phyloP scores from a whole-genome alignment of 768 basidiomycete species.

The Suillus subaureus region DNA sequence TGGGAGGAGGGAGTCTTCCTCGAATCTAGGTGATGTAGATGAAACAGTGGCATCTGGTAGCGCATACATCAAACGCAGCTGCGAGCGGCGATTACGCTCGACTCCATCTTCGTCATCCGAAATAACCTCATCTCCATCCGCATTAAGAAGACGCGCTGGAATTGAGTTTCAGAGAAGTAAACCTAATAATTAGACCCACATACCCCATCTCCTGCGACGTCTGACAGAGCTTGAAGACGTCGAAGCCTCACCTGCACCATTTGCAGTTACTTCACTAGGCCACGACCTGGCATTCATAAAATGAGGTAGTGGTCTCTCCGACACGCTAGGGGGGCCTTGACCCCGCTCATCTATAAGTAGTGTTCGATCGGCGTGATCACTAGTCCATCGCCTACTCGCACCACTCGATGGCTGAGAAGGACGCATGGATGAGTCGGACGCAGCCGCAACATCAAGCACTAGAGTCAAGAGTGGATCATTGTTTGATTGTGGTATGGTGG shows the following conservation, averaged over 20 bases:
- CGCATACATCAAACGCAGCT: conserved; percentile 37
- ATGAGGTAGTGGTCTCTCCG: neutral
- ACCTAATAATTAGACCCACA: conserved; percentile 11
- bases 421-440: neutral
- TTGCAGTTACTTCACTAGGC: conserved; percentile 7
- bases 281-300: neutral
- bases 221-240: conserved; percentile 18
- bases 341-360: neutral
- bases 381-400: neutral
- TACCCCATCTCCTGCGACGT: conserved; percentile 37
- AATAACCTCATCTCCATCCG: conserved; percentile 66
- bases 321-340: neutral
- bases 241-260: neutral
- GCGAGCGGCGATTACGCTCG: conserved; percentile 53
- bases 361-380: neutral
- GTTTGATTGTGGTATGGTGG: neutral
- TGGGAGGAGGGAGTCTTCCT: conserved; percentile 11
- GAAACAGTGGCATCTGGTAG: conserved; percentile 11
- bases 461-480: neutral
- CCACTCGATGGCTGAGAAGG: conserved; percentile 1
- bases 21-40: conserved; percentile 3
- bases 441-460: neutral
- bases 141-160: conserved; percentile 40
- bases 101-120: conserved; percentile 63
- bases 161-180: conserved; percentile 5